Evolutionary conservation across 805 yeast species (phyloP).

Genomic region (Pichia paraexigua): DNA sequence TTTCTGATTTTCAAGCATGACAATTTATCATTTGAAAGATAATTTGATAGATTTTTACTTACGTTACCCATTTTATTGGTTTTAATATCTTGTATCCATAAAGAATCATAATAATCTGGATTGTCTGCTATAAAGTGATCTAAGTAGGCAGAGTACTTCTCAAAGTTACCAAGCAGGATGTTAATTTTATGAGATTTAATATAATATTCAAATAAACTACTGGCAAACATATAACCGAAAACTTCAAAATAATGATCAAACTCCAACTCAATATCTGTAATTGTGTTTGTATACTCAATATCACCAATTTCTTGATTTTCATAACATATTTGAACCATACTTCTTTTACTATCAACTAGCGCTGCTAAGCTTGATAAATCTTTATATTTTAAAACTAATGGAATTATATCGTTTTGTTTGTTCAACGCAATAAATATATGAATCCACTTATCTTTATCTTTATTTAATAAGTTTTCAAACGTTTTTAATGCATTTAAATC

Average conservation of each 20-base stretch:
- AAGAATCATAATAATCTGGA: conserved; percentile 40
- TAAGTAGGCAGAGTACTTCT: conserved; percentile 41
- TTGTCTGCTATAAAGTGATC: conserved; percentile 43
- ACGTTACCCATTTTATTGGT: conserved; percentile 45
- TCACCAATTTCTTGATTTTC: conserved; percentile 15
- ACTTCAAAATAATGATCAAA: conserved; percentile 48
- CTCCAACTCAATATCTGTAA: conserved; percentile 14
- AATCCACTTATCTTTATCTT: conserved; percentile 45
- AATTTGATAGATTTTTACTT: conserved; percentile 36
- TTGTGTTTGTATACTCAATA: conserved; percentile 14
- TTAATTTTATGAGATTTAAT: conserved; percentile 44
- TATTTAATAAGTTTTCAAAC: conserved; percentile 9
- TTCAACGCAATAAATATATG: conserved; percentile 43
- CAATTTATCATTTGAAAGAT: conserved; percentile 32
- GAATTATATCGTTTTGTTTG: conserved; percentile 45
- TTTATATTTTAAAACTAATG: conserved; percentile 54
- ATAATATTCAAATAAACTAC: conserved; percentile 51
- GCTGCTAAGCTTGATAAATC: conserved; percentile 61
- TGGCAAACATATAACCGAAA: conserved; percentile 65
- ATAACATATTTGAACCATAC: conserved; percentile 20
- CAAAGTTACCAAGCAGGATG: conserved; percentile 48
- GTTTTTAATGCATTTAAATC: background rate
- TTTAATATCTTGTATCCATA: conserved; percentile 66
- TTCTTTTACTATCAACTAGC: conserved; percentile 40
- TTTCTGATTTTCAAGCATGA: conserved; percentile 38